Base-by-base conservation (phyloP, 2,329 filamentous ascomycete genomes). In the Elsinoe australis region DNA sequence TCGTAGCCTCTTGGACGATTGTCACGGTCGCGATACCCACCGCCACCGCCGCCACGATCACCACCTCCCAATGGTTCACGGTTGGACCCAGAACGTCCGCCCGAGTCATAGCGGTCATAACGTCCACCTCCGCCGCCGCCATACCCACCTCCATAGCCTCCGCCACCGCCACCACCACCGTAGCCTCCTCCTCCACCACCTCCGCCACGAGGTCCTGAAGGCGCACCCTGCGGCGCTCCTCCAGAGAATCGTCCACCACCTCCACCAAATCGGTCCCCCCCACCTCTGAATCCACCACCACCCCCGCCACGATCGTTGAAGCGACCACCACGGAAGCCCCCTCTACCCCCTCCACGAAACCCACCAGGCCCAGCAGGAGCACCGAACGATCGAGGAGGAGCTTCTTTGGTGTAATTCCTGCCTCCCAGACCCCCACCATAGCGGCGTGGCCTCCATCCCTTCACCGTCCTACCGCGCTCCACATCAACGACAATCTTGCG, bases 401-500 rank as follows among this genome's bases (percentile, higher is more conserved):
- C 74, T 12, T 82, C 79, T 67, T 90, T 94, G 50, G 90, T 96
- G 67, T 96, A 96, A 55, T 87, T 85, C 59, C 92, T 82, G 36
- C 90, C 90, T 53, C 92, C 92, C 2, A 95, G 78, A 38, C 92
- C 92, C 55, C 92, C 92, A 50, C 90, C 92, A 46, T 94, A 83
- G 54, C 92, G 83, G 57, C 86, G 83, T 53, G 92, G 92, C 61
- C 86, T 85, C 92, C 92, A 98, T 41, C 85, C 87, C 61, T 86
- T 85, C 32, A 95, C 87, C 24, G 92, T 96, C 58, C 92, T 84
- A 56, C 92, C 92, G 61, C 92, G 83, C 70, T 98, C 92, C 52
- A 96, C 90, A 64, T 98, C 92, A 60, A 96, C 88, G 63, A 95
- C 80, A 61, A 96, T 86, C 59, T 84, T 82, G 61, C 90, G 82